Base-by-base conservation (phyloP, 2,329 filamentous ascomycete species). In the Penicillium sp. region DNA sequence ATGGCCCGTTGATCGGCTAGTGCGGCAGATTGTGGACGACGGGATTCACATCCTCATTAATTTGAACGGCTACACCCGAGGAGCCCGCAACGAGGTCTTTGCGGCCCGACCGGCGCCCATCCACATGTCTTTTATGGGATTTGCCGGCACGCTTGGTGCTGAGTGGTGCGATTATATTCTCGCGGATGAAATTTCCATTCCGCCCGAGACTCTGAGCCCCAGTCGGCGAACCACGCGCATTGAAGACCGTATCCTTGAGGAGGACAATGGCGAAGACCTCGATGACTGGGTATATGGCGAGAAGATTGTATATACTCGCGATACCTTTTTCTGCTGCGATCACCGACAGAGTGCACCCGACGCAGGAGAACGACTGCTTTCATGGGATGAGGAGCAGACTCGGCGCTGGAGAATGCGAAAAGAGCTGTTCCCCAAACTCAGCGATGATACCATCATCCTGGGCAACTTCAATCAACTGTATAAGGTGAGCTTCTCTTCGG, bases 51-150 rank as follows among this genome's bases (percentile, higher is more conserved):
- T 98, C 34, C 77, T 98, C 16, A 83, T 98, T 59, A 98, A 98
- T 55, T 77, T 98, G n/a, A 98, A 98, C 60, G 93, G 93, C 9
- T 98, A 98, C 67, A 98, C 93, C 0, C 80, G 93, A 44, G 93
- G 93, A 24, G 93, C 93, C n/a, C 82, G 90, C 20, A 98, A 98
- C 59, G 93, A 98, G 64, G 85, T 98, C 3, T 98, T 98, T 66
- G 93, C 93, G 18, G 93, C 93, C 18, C 82, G 94, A 22, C 89
- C 93, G 13, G 89, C 90, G 2, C 93, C 93, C 0, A 89, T 98
- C 35, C 93, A 98, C 57, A 98, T 98, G 93, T 95, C 93, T 0
- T 98, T 98, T 62, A 98, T 98, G 93, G 93, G 93, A 0, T 98
- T 98, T 65, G 93, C 93, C 0, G 93, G 93, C 8, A 96, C 91